Base-by-base conservation (phyloP, 1,139 yeast species). In the Blastobotrys malaysiensis region DNA sequence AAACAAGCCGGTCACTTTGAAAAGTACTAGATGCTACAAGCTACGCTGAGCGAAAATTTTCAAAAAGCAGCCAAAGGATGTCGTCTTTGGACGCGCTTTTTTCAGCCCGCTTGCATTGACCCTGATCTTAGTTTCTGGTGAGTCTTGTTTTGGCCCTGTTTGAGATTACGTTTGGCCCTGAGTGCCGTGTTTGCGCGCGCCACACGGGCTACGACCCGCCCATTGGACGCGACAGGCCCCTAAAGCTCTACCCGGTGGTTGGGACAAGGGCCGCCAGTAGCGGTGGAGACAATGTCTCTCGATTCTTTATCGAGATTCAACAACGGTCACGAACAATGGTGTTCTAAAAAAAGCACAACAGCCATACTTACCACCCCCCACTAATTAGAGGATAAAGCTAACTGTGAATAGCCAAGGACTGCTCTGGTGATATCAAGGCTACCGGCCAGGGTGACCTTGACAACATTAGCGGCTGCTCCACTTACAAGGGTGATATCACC, bases 391-490 rank as follows among this genome's bases (percentile, higher is more conserved):
- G 16, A 50, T 9, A 5, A 50, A 45, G 20, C 5, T 13, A 24
- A 45, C 52, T 45, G 19, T 13, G 20, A 3, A 18, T 48, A 48
- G 54, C 51, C 26, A 51, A 49, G 43, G 9, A 19, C 48, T 52
- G 54, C 39, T 46, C 47, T 19, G 31, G 45, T n/a, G 48, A 48
- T 20, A 24, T 52, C 36, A 64, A 65, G 51, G 73, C 65, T 49
- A 82, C 93, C 57, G 82, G 84, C 51, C 89, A 91, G 72, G 68
- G 86, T 44, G 91, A 89, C 63, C 82, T 93, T 69, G 95, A 88
- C 66, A 69, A 74, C 48, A 80, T 87, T 60, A 74, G 88, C 56
- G 78, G 83, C 49, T 93, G 99, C 83, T 73, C 81, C 49, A 86
- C 91, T 60, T 80, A 91, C 62, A 80, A 80, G 60, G 98, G 97